Conservation (phyloP, 2,329 filamentous ascomycete genomes). For the Fusarium sambucinum region DNA sequence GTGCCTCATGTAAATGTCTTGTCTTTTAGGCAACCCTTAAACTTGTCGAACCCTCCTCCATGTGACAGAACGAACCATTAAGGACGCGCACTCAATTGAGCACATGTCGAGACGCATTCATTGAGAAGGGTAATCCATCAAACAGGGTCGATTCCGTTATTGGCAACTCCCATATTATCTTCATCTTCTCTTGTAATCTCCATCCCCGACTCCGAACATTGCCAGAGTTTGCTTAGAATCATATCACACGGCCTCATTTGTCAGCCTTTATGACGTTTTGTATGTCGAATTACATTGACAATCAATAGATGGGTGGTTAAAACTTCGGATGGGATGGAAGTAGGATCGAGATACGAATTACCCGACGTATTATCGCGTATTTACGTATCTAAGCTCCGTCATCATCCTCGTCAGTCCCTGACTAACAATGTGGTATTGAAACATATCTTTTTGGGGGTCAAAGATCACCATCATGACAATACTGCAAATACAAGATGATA, state of each 20-base stretch:
- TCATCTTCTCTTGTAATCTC: conserved; percentile 1
- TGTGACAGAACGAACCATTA: conserved; percentile 19
- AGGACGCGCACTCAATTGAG: conserved; percentile 19
- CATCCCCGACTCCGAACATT: conserved; percentile 5
- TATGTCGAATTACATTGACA: neutral
- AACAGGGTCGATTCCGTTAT: conserved; percentile 16
- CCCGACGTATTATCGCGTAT: conserved; percentile 13
- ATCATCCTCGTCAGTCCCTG: conserved; percentile 1
- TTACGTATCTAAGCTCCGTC: conserved; percentile 28
- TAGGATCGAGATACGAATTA: conserved; percentile 18
- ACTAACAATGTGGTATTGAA: neutral
- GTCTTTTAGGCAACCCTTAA: conserved; percentile 33
- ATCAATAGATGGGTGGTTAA: neutral
- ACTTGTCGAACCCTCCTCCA: conserved; percentile 14
- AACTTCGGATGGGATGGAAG: conserved; percentile 1
- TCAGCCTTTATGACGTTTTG: conserved; percentile 29
- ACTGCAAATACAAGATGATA: neutral
- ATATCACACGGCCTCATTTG: conserved; percentile 12
- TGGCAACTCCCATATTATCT: conserved; percentile 8
- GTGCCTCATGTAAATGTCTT: conserved; percentile 37
- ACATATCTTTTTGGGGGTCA: conserved; percentile 10
- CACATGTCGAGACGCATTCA: conserved; percentile 7
- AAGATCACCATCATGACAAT: conserved; percentile 4
- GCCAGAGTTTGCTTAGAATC: conserved; percentile 14
- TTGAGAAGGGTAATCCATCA: neutral